phyloP scores from a whole-genome alignment of 805 yeast species.

The Saturnispora saitoi region DNA sequence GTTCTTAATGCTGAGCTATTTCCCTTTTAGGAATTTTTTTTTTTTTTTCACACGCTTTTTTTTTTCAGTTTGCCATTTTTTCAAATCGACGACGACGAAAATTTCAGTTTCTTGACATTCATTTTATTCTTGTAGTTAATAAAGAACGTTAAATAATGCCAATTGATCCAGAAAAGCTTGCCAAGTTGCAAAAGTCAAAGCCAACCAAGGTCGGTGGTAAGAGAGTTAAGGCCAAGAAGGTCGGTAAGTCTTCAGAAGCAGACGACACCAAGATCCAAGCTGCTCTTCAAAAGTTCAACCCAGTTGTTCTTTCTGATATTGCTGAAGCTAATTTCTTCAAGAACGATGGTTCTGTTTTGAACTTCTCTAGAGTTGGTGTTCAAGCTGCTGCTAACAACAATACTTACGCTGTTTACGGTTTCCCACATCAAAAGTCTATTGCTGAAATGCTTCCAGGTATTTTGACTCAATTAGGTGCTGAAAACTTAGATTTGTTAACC shows the following conservation, averaged over 20 bases:
- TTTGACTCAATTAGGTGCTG: slow-evolving; percentile 94
- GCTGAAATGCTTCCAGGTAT: slow-evolving; percentile 90
- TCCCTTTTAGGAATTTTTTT: background rate
- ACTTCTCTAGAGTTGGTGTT: slow-evolving; percentile 93
- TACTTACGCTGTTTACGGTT: slow-evolving; percentile 92
- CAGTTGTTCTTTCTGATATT: slow-evolving; percentile 78
- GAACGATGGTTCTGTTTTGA: slow-evolving; percentile 93
- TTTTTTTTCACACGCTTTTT: background rate
- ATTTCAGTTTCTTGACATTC: background rate
- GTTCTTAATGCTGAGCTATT: background rate
- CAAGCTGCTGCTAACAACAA: slow-evolving; percentile 87
- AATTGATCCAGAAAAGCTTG: slow-evolving; percentile 89
- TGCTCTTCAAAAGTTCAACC: slow-evolving; percentile 81
- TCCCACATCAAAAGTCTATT: slow-evolving; percentile 85
- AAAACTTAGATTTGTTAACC: slow-evolving; percentile 82
- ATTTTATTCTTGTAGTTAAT: background rate
- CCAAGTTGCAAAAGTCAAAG: slow-evolving; percentile 80
- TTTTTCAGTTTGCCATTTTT: background rate
- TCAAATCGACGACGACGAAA: slow-evolving; percentile 4
- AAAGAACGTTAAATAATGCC: slow-evolving; percentile 46
- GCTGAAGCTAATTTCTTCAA: slow-evolving; percentile 97
- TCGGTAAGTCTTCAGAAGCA: slow-evolving; percentile 55
- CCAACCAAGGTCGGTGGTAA: slow-evolving; percentile 77
- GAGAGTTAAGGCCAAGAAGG: slow-evolving; percentile 88
- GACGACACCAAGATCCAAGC: slow-evolving; percentile 89